Percentiles rank a stretch among this genome's conserved stretches.
phyloP scores from a whole-genome alignment of 805 yeast genomes.

The Teunomyces kruisii region DNA sequence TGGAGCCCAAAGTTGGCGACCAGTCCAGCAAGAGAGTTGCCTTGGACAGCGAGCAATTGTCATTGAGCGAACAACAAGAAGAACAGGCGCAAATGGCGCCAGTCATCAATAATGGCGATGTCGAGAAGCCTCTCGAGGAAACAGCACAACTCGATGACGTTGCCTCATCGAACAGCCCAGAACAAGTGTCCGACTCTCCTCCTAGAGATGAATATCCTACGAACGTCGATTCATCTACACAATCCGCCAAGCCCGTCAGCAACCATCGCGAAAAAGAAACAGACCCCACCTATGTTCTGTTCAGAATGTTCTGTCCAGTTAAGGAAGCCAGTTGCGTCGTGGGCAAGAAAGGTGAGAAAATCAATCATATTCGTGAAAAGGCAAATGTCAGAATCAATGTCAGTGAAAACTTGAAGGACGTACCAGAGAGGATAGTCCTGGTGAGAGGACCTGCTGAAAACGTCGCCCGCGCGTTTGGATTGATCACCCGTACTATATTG shows the following conservation, averaged over 20 bases:
- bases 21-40: slow-evolving; percentile 68
- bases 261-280: slow-evolving; percentile 42
- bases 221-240: not conserved
- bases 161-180: not conserved
- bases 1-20: slow-evolving; percentile 40
- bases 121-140: not conserved
- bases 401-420: slow-evolving; percentile 68
- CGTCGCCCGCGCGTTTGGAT: slow-evolving; percentile 80
- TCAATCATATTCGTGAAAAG: slow-evolving; percentile 59
- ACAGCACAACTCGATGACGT: not conserved
- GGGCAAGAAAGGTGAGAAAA: slow-evolving; percentile 79
- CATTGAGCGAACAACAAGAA: slow-evolving; percentile 39
- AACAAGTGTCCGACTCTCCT: not conserved
- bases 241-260: slow-evolving; percentile 34
- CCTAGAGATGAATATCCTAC: not conserved
- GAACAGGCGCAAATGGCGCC: slow-evolving; percentile 46
- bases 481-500: slow-evolving; percentile 63
- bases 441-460: slow-evolving; percentile 74
- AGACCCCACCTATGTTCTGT: slow-evolving; percentile 62
- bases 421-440: slow-evolving; percentile 72
- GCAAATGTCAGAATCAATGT: slow-evolving; percentile 68
- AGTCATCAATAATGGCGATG: slow-evolving; percentile 16
- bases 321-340: slow-evolving; percentile 75
- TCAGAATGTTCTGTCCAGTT: slow-evolving; percentile 73
- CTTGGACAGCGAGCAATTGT: slow-evolving; percentile 59